Evolutionary conservation across 2,329 filamentous ascomycete genomes (phyloP).

Genomic region (Leptographium lundbergii): DNA sequence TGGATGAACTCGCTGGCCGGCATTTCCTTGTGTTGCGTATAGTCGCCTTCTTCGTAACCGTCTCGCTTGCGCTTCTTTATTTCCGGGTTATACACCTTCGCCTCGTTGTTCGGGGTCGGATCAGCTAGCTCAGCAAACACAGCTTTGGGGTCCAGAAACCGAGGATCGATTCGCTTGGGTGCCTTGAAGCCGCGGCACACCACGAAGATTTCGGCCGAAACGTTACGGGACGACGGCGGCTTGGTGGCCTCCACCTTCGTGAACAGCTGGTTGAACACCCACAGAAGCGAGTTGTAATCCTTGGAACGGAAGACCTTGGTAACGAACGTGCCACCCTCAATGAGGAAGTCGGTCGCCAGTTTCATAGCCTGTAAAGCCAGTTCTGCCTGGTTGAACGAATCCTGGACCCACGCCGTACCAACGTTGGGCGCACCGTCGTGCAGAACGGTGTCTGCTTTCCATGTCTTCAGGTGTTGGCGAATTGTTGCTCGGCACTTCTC

Average conservation of each 20-base stretch:
- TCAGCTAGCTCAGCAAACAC: constrained; percentile 90
- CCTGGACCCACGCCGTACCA: constrained; percentile 94
- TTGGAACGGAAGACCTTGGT: constrained; percentile 97
- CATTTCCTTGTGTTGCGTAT: constrained; percentile 80
- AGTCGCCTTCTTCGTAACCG: constrained; percentile 94
- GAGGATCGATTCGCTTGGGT: constrained; percentile 83
- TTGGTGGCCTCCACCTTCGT: constrained; percentile 93
- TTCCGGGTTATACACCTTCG: constrained; percentile 95
- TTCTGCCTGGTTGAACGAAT: constrained; percentile 96
- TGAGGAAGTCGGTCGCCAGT: constrained; percentile 84
- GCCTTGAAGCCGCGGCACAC: constrained; percentile 93
- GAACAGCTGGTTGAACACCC: constrained; percentile 97
- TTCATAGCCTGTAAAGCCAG: constrained; percentile 83
- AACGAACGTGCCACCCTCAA: constrained; percentile 82
- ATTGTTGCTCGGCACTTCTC: constrained; percentile 91
- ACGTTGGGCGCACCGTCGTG: constrained; percentile 98
- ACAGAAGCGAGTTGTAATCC: constrained; percentile 89
- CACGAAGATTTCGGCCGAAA: constrained; percentile 97
- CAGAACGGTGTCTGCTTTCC: constrained; percentile 90
- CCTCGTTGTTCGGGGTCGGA: constrained; percentile 84
- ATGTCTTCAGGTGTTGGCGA: constrained; percentile 78
- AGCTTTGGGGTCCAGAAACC: constrained; percentile 75
- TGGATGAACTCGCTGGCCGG: constrained; percentile 89
- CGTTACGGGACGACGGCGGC: constrained; percentile 86
- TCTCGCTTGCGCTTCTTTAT: constrained; percentile 95